Conservation (phyloP, 2,329 filamentous ascomycete species). For the Fusarium nurragi region DNA sequence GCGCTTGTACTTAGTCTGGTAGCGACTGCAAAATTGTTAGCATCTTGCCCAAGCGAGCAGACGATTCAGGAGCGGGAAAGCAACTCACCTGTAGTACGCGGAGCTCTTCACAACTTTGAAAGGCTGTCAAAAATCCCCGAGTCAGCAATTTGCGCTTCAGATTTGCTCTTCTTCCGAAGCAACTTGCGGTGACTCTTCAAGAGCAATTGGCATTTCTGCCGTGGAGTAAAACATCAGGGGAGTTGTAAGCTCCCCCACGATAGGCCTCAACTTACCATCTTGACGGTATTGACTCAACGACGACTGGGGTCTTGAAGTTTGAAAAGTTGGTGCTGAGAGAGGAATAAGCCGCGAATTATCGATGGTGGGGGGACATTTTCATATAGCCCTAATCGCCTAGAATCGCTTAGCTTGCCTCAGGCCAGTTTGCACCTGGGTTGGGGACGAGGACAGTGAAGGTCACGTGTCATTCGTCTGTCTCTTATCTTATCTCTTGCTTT, state of each 20-base stretch:
- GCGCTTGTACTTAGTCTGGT: constrained; percentile 99
- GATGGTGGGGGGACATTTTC: constrained; percentile 54
- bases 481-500: constrained; percentile 15
- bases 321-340: constrained; percentile 46
- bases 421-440: constrained; percentile 48
- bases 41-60: neutral
- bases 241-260: constrained; percentile 39
- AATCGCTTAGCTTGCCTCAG: constrained; percentile 34
- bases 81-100: constrained; percentile 94
- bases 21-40: constrained; percentile 72
- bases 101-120: constrained; percentile 98
- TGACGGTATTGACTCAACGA: constrained; percentile 65
- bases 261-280: constrained; percentile 72
- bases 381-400: constrained; percentile 53
- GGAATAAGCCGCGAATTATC: constrained; percentile 44
- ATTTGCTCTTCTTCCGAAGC: constrained; percentile 80
- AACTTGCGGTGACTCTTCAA: constrained; percentile 91
- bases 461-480: constrained; percentile 41
- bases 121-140: constrained; percentile 75
- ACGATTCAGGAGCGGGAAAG: neutral
- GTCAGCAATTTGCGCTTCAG: constrained; percentile 99
- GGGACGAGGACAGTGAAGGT: constrained; percentile 48
- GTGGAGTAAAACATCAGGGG: constrained; percentile 40
- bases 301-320: constrained; percentile 51
- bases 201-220: constrained; percentile 59